Evolutionary conservation across 768 basidiomycete species (phyloP), one percentile per base, ranked within the genome.

Genomic region (Mycena alexandri): DNA sequence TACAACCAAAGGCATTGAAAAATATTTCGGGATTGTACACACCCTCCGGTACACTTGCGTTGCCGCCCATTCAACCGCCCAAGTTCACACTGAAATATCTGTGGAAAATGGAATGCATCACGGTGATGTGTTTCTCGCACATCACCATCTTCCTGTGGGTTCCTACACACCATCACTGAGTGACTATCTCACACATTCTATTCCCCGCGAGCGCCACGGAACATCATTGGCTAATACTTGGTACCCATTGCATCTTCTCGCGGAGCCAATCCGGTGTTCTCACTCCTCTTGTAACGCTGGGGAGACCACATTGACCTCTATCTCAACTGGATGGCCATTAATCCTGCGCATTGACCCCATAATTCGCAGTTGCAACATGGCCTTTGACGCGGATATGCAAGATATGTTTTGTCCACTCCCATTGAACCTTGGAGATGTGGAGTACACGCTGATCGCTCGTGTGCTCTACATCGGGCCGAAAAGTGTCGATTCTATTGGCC

Each of bases 251-350:
- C 42, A 58, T 19, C 14, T 11, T 33, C n/a, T n/a, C n/a, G 42
- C n/a, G 2, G 33, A 21, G 4, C 48, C 46, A 4, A 63, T 54
- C 22, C 14, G 33, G 7, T 61, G 61, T 16, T 44, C 61, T 12
- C 25, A 63, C 17, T 19, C 21, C 2, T 33, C 61, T 1, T 63
- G 61, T 11, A 19, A 34, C 9, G 36, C 3, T 13, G 0, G 33
- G 11, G 13, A 50, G 5, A 17, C 52, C 0, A 7, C 12, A 4
- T 11, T 54, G 11, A 52, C 7, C 13, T 63, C 61, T 6, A 47
- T 63, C 11, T 63, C 61, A 14, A 63, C 61, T 1, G 61, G 54
- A 25, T 63, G 61, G 61, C 61, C 61, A n/a, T 43, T 63, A 1
- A 21, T 63, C 16, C 34, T 63, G 17, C 61, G 53, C 25, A 17